Evolutionary conservation across 1,284 basidiomycete species (phyloP).

Genomic region (Ganoderma leucocontextum): DNA sequence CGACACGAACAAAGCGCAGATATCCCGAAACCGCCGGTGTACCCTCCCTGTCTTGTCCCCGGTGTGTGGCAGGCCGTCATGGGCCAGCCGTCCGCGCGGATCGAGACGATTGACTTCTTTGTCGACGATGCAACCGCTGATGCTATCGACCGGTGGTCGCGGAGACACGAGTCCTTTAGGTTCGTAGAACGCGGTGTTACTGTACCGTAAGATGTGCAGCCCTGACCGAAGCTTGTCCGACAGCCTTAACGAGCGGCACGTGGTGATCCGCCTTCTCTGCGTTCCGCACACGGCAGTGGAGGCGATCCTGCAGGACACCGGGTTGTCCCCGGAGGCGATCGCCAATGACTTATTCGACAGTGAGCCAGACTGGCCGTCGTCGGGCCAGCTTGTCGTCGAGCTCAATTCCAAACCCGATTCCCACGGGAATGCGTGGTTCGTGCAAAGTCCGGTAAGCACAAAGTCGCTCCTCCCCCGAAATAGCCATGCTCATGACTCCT

Average conservation of each 20-base stretch:
- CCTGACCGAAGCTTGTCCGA: slow-evolving; percentile 32
- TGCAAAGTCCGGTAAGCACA: slow-evolving; percentile 49
- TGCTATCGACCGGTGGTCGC: slow-evolving; percentile 37
- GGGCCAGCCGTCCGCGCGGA: slow-evolving; percentile 40
- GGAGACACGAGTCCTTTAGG: slow-evolving; percentile 35
- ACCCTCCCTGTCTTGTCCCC: slow-evolving; percentile 40
- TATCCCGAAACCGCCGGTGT: neutral
- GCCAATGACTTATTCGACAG: slow-evolving; percentile 45
- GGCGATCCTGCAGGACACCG: slow-evolving; percentile 16
- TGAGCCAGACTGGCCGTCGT: slow-evolving; percentile 55
- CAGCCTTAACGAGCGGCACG: slow-evolving; percentile 33
- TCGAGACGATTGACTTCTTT: slow-evolving; percentile 44
- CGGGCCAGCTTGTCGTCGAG: slow-evolving; percentile 54
- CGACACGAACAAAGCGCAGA: slow-evolving; percentile 1
- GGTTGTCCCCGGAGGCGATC: slow-evolving; percentile 40
- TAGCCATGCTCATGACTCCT: neutral
- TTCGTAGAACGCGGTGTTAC: slow-evolving; percentile 26
- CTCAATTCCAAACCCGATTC: slow-evolving; percentile 44
- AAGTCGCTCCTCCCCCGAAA: neutral
- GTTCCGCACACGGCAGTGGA: slow-evolving; percentile 43
- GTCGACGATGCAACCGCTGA: slow-evolving; percentile 45
- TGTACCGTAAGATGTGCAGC: neutral
- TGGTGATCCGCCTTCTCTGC: slow-evolving; percentile 52
- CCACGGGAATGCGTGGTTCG: slow-evolving; percentile 40
- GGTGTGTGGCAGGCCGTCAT: slow-evolving; percentile 50